Evolutionary conservation across 164 flowering plant genomes (phyloP).

Genomic region (Chloranthus sessilifolius): DNA sequence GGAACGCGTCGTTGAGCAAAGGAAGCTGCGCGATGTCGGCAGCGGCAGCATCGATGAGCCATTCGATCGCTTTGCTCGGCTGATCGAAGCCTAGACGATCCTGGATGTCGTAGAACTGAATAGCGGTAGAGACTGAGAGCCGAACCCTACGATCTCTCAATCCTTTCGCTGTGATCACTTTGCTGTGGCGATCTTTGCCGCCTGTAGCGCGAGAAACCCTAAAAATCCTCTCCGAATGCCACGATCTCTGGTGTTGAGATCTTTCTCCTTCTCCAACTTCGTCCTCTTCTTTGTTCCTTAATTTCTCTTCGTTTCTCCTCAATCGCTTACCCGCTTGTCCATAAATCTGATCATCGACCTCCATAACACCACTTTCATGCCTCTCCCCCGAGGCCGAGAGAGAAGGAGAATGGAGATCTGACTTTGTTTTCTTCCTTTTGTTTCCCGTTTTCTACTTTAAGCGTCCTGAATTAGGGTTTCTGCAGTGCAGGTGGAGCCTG

Average conservation of each 20-base stretch:
- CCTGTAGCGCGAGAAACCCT: slow-evolving; percentile 90
- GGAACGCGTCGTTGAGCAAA: slow-evolving; percentile 48
- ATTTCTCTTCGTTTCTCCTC: too few species aligned
- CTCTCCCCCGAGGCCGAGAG: too few species aligned
- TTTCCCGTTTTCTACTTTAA: neutral
- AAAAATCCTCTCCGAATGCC: slow-evolving; percentile 72
- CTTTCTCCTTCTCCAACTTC: slow-evolving; percentile 29
- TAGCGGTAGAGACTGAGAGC: slow-evolving; percentile 69
- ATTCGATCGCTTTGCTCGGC: slow-evolving; percentile 97
- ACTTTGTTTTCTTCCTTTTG: neutral
- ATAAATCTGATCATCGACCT: slow-evolving; percentile 63
- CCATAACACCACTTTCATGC: slow-evolving; percentile 79
- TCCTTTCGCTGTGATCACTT: slow-evolving; percentile 73
- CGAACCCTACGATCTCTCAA: slow-evolving; percentile 68
- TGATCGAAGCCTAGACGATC: slow-evolving; percentile 82
- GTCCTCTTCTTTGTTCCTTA: slow-evolving; percentile 20
- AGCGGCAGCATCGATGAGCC: slow-evolving; percentile 85
- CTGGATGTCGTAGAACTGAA: slow-evolving; percentile 82
- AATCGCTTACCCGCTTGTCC: slow-evolving; percentile 41
- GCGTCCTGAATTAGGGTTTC: slow-evolving; percentile 15
- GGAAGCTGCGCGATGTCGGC: slow-evolving; percentile 87
- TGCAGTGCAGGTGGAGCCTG: slow-evolving; percentile 27
- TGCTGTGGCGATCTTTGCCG: slow-evolving; percentile 89
- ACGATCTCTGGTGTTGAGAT: slow-evolving; percentile 19
- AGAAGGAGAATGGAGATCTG: too few species aligned